Evolutionary conservation across 2,329 filamentous ascomycete species (phyloP).

Genomic region (Byssothecium circinans): DNA sequence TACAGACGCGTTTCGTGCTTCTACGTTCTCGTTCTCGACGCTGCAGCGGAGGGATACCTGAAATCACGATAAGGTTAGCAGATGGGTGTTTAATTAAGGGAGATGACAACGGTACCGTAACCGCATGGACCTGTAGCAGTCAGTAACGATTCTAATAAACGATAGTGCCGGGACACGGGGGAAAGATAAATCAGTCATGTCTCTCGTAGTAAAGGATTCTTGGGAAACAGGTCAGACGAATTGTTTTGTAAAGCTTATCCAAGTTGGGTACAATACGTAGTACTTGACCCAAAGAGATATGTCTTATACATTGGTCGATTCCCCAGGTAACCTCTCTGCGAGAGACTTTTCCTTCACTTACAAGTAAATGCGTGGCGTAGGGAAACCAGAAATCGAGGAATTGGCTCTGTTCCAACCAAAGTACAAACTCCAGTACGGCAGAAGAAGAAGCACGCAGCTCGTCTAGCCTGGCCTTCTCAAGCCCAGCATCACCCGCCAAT

Average conservation of each 20-base stretch:
- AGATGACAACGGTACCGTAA: constrained; percentile 35
- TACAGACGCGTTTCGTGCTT: constrained; percentile 51
- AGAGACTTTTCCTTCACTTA: no score
- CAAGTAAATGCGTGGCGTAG: constrained; percentile 54
- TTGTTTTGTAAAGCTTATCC: no score
- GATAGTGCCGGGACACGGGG: no score
- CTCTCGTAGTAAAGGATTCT: no score
- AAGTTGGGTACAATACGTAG: no score
- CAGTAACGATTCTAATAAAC: no score
- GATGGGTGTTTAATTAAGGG: no score
- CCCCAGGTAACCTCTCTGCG: no score
- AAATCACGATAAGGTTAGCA: not conserved
- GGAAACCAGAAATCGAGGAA: constrained; percentile 57
- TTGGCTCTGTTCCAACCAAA: constrained; percentile 49
- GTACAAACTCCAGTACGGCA: constrained; percentile 54
- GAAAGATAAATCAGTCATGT: no score
- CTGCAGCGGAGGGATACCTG: constrained; percentile 53
- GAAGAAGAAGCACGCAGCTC: constrained; percentile 55
- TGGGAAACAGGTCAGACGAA: no score
- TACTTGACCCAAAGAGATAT: no score
- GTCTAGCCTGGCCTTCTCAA: constrained; percentile 39
- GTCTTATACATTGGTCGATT: no score
- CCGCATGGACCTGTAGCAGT: constrained; percentile 54
- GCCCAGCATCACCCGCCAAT: constrained; percentile 24
- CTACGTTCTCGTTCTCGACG: constrained; percentile 53